Base-by-base conservation (phyloP, 2,329 filamentous ascomycete genomes). In the Sporothrix pseudoabietina region DNA sequence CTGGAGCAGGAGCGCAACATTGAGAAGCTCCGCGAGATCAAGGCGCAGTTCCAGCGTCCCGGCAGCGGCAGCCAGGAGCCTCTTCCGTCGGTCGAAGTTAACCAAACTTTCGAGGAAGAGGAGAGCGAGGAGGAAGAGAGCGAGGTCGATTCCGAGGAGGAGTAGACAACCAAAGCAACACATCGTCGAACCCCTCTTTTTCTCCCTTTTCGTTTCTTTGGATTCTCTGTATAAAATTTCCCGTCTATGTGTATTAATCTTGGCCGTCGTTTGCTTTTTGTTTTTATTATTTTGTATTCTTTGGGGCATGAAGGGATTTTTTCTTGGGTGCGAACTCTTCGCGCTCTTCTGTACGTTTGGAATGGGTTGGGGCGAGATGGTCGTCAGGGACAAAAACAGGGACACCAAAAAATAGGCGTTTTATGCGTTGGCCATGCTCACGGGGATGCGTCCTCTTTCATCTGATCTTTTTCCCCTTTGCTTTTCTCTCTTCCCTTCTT, bases 1-100 rank as follows among this genome's bases (percentile, higher is more conserved):
- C 83, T 84, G 47, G 90, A 92, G 81, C 91, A 93, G 81, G 90
- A 92, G 78, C 85, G 87, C 57, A 90, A 88, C 76, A 91, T 93
- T 77, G 84, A 87, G 76, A 84, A 88, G 79, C 85, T 92, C 32
- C 86, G 88, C 76, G 86, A 88, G 79, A 86, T 89, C 75, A 84
- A 90, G 76, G 85, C 84, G n/a, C 81, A 85, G 72, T 85, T 84
- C 74, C 80, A 81, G 73, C 82, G 84, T 3, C 81, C 82, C 76
- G 80, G 84, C 75, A 83, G 85, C 78, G 81, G 85, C 75, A 87
- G 80, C 80, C 83, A 85, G 76, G 84, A 85, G 76, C 83, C 83
- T 30, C 77, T 81, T 68, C 79, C 82, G 19, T 81, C 80, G 8
- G 80, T 82, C 12, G 81, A 82, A 73, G 78, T 80, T 54, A 78